These are phyloP conservation scores for Cantharellus anzutake DNA, from an alignment of 768 basidiomycete species.

Conservation along the genomic window DNA sequence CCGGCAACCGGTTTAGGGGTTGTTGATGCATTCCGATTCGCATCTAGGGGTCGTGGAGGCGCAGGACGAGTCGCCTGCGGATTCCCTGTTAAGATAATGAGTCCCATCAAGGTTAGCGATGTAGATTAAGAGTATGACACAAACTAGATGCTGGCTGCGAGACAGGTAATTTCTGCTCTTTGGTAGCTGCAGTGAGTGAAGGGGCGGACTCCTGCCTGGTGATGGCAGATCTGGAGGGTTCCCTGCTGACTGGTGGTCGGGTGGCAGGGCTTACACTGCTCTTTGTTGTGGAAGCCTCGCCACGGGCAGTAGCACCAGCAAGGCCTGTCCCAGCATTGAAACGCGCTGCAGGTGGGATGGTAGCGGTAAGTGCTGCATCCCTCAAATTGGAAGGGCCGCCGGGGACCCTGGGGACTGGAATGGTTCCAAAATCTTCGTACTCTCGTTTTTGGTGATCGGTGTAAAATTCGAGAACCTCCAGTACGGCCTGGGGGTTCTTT, in stretches of 20 bases:
- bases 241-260: not conserved
- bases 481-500: conserved; percentile 88
- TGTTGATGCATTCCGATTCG: conserved; percentile 18
- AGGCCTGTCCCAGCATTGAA: conserved; percentile 88
- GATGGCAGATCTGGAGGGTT: not conserved
- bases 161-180: too few species aligned
- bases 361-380: not conserved
- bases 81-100: not conserved
- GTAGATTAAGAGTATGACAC: too few species aligned
- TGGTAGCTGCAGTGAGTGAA: too few species aligned
- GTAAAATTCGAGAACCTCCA: conserved; percentile 96
- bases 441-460: conserved; percentile 96
- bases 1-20: conserved; percentile 7
- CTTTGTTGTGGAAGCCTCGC: conserved; percentile 11
- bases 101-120: not conserved
- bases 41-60: conserved; percentile 45
- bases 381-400: conserved; percentile 5
- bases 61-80: conserved; percentile 44
- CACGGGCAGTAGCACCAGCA: conserved; percentile 32
- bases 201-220: too few species aligned
- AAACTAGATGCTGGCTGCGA: too few species aligned
- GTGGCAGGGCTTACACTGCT: conserved; percentile 1
- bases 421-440: conserved; percentile 38
- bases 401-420: conserved; percentile 13
- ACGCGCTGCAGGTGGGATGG: conserved; percentile 34